A percentile compares a stretch with the other conserved stretches of the same genome.
phyloP scores from a whole-genome alignment of 352 stramenopile species.

The Globisporangium polare region DNA sequence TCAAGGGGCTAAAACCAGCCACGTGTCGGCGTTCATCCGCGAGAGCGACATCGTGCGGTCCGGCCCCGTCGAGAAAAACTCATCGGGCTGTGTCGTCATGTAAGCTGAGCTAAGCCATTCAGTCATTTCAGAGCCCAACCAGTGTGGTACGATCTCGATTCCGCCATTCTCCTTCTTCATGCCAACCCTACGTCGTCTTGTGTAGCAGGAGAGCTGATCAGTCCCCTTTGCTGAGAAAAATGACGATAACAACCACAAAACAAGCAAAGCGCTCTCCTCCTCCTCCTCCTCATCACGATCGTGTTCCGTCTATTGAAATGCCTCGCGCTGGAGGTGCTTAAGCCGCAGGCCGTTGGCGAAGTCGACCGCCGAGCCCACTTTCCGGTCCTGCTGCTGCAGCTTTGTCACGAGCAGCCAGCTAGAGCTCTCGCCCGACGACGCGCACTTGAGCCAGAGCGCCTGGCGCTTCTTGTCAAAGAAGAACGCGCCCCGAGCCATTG shows the following conservation, averaged over 20 bases:
- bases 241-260: neutral
- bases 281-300: neutral
- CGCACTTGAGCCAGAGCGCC: conserved; percentile 67
- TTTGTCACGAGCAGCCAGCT: conserved; percentile 71
- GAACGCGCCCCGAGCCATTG: conserved; percentile 34
- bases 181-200: neutral
- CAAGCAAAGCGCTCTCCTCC: neutral
- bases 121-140: neutral
- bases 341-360: conserved; percentile 82
- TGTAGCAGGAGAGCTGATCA: neutral
- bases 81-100: conserved; percentile 68
- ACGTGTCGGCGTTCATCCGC: conserved; percentile 63
- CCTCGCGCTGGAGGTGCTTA: conserved; percentile 50
- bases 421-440: conserved; percentile 5
- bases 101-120: conserved; percentile 20
- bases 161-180: neutral
- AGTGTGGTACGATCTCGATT: neutral
- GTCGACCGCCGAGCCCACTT: conserved; percentile 56
- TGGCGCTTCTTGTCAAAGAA: conserved; percentile 77
- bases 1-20: conserved; percentile 15
- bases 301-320: conserved; percentile 25
- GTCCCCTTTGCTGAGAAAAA: neutral
- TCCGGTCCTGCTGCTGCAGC: conserved; percentile 62
- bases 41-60: conserved; percentile 49
- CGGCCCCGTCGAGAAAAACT: conserved; percentile 50